Evolutionary conservation across 257 asterid genomes (phyloP).

Genomic region (Fraxinus americana): DNA sequence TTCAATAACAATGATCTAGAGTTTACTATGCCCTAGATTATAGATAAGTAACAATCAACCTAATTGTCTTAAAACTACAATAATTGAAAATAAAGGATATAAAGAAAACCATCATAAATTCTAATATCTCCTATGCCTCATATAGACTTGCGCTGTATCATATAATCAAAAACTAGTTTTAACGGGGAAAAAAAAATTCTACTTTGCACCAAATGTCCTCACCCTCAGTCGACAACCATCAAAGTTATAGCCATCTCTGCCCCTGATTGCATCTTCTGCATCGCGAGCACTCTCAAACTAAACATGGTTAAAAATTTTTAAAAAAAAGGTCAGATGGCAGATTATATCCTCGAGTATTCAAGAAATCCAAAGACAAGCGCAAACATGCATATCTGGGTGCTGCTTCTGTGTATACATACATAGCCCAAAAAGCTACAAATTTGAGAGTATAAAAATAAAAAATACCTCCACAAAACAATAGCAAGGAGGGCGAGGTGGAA

Average conservation of each 20-base stretch:
- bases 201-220: constrained; percentile 25
- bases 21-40: too few relatives aligned
- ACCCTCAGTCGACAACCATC: constrained; percentile 98
- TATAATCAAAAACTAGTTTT: not conserved
- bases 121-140: too few relatives aligned
- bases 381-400: not conserved
- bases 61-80: too few relatives aligned
- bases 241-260: constrained; percentile 94
- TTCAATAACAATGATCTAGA: too few relatives aligned
- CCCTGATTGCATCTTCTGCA: constrained; percentile 97
- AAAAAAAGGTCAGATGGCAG: constrained; percentile 12
- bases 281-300: constrained; percentile 88
- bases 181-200: not conserved
- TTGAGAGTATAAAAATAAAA: not conserved
- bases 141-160: too few relatives aligned
- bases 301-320: constrained; percentile 12
- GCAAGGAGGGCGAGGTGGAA: constrained; percentile 99
- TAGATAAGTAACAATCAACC: too few relatives aligned
- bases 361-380: not conserved
- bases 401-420: not conserved
- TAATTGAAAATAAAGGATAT: too few relatives aligned
- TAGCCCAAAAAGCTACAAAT: not conserved
- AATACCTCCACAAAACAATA: constrained; percentile 93
- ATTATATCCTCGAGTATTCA: not conserved
- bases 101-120: too few relatives aligned